These are phyloP conservation scores for Alternaria postmessia DNA, from an alignment of 2,329 filamentous ascomycete genomes.

Conservation along the genomic window DNA sequence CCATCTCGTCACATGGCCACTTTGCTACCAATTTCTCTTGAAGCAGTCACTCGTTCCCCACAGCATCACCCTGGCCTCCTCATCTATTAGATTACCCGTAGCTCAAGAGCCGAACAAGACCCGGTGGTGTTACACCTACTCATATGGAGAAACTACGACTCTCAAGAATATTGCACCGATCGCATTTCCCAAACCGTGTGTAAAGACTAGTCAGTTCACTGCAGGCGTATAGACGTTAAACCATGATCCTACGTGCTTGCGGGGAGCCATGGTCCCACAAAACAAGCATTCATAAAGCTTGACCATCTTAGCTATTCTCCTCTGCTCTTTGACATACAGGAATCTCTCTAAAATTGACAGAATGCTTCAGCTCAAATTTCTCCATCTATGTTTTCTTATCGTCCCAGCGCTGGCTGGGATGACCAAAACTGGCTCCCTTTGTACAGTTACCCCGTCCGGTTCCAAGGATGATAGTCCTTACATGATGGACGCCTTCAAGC, in stretches of 20 bases:
- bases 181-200: not conserved
- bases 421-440: constrained; percentile 33
- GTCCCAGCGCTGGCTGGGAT: constrained; percentile 26
- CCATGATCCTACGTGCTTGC: not conserved
- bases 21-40: not conserved
- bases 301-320: constrained; percentile 3
- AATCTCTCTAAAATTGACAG: constrained; percentile 1
- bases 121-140: constrained; percentile 1
- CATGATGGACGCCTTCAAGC: constrained; percentile 41
- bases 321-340: not conserved
- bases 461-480: constrained; percentile 32
- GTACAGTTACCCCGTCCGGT: constrained; percentile 34
- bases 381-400: constrained; percentile 16
- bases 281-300: constrained; percentile 24
- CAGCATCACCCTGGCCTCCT: not conserved
- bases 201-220: not conserved
- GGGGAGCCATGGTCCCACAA: constrained; percentile 14
- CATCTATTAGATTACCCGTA: constrained; percentile 10
- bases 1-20: not conserved
- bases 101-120: constrained; percentile 8
- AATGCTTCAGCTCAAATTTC: constrained; percentile 18
- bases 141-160: not conserved
- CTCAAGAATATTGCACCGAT: constrained; percentile 11
- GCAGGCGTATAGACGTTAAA: not conserved
- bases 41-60: not conserved